A percentile compares a stretch with the other conserved stretches of the same genome.
phyloP scores from a whole-genome alignment of 2,329 filamentous ascomycete species.

The Zymoseptoria brevis region DNA sequence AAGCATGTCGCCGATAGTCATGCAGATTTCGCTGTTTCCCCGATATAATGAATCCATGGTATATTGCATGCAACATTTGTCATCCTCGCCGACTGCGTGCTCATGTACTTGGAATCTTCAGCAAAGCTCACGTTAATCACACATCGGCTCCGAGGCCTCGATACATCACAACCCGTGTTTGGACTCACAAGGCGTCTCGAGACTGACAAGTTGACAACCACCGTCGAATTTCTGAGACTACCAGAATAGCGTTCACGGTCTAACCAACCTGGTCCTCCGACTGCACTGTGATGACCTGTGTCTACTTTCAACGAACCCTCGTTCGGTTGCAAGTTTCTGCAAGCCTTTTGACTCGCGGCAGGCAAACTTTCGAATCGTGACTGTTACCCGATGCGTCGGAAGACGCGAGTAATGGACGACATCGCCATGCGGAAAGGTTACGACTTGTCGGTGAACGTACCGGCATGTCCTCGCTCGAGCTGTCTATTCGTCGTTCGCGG shows the following conservation, averaged over 20 bases:
- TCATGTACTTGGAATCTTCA: background rate
- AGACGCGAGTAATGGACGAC: background rate
- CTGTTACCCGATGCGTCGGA: background rate
- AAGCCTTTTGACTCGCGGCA: background rate
- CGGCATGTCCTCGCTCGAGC: background rate
- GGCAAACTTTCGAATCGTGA: background rate
- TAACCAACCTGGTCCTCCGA: background rate
- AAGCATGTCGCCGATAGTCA: background rate
- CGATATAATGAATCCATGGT: background rate
- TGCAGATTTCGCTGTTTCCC: background rate
- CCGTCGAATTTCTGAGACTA: background rate
- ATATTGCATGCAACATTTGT: background rate
- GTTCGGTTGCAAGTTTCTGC: background rate
- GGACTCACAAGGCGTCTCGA: background rate
- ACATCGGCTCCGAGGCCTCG: background rate
- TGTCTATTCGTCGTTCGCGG: background rate
- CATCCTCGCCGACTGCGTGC: background rate
- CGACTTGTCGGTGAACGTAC: background rate
- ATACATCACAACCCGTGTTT: background rate
- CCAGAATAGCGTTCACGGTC: background rate
- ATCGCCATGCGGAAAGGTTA: background rate
- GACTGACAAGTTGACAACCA: too few species aligned
- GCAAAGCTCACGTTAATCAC: background rate
- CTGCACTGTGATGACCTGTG: background rate
- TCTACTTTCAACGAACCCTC: background rate